Evolutionary conservation across 164 flowering plant genomes (phyloP), one percentile per base, ranked within the genome.

Genomic region (Buxus sempervirens): DNA sequence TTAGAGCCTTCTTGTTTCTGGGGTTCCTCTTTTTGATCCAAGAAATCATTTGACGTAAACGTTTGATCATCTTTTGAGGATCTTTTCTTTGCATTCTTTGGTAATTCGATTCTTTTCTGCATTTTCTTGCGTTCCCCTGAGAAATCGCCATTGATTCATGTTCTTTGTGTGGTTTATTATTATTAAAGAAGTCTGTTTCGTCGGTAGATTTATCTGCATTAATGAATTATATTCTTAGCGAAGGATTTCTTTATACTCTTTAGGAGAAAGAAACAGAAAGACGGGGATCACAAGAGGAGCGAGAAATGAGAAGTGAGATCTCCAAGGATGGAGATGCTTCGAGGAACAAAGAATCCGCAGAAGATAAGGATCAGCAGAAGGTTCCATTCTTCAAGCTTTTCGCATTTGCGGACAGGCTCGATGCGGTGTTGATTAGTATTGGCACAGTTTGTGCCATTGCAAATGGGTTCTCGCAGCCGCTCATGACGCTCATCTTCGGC

Each of bases 371-470:
- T 0, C 9, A 25, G 0, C 60, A 67, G 53, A 67, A 42, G 22
- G 68, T 73, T 0, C 45, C 72, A 20, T 73, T 68, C 19, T 65
- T 64, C 65, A 73, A 49, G 48, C 76, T 73, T 14, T 73, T 73
- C 60, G 4, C 68, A n/a, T 73, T 73, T 24, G 72, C 70, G n/a
- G 77, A 74, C 42, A 0, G 27, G 0, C 4, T 25, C 15, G 77
- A 74, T 36, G 26, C 20, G 0, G 24, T 54, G 15, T 38, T 74
- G 62, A 74, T 74, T 64, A 36, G 12, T 42, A 45, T 74, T 5
- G 77, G 77, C 45, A 69, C 64, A 24, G 10, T 74, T 0, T 26
- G 62, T 13, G 70, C 70, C n/a, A 20, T 69, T 21, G 77, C 59
- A 7, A 69, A 70, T 45, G 77, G 77, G 18, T 0, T 69, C 20